Evolutionary conservation across 164 flowering plant genomes (phyloP), one percentile per base, ranked within the genome.

Genomic region (Vitis amurensis): DNA sequence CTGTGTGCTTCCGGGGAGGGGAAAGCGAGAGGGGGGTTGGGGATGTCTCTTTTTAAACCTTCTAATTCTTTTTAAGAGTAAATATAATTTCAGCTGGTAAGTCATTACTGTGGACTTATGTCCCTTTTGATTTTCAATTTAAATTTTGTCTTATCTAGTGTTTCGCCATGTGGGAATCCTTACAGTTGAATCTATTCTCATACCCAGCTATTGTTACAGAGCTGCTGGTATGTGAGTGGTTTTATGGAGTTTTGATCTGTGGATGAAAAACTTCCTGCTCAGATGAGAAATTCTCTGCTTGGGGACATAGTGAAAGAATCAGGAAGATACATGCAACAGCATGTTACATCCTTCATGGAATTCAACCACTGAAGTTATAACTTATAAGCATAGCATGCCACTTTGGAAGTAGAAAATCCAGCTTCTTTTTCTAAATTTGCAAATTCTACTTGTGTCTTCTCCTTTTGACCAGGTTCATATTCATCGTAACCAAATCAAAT

Each of bases 371-470:
- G 66, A 77, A 37, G 44, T 3, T 37, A 37, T 6, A 67, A 50
- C 11, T 37, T 57, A 30, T 64, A 59, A 12, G 73, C 68, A 11
- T 9, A 61, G 61, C 55, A 51, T 14, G 60, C 19, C 0, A 68
- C 62, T 59, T 19, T 70, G 44, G 70, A 13, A 16, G 23, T 31
- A 13, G 71, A 60, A 62, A 81, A 81, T 2, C 83, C 83, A 2
- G 80, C 81, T 50, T 8, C 63, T 64, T 75, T 71, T 59, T 66
- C 83, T 11, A 81, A 56, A 14, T 1, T 47, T 11, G 70, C 57
- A 19, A 73, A 77, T 37, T 84, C 81, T 55, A 17, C 51, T 11
- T 60, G 52, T 13, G 81, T 76, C 49, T 83, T 71, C 66, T 79
- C 80, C 64, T 70, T 77, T 11, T 80, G 78, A 1, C 61, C 51